Conservation (phyloP, 805 yeast genomes). For the Saccharomyces paradoxus region DNA sequence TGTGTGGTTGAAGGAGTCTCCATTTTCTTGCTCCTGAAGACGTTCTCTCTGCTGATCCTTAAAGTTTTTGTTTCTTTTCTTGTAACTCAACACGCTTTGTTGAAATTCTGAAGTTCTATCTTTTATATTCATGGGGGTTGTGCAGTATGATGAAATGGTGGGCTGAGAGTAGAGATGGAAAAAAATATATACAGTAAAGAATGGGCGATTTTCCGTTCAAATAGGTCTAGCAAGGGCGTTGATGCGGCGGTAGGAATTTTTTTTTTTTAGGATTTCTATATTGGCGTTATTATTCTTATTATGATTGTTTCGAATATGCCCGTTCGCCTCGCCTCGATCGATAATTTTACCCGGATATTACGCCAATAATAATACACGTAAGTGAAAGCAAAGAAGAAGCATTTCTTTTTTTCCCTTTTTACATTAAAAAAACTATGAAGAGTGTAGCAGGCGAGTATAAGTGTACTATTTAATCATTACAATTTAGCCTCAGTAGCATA, state of each 20-base stretch:
- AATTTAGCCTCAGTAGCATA: conserved; percentile 31
- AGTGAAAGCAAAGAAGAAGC: not conserved
- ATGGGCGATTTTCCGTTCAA: not conserved
- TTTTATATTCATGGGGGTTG: conserved; percentile 35
- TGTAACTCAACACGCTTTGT: conserved; percentile 75
- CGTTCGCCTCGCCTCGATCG: not conserved
- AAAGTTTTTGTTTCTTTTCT: conserved; percentile 30
- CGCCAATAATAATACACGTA: not conserved
- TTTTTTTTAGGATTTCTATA: not conserved
- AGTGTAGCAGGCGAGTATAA: not conserved
- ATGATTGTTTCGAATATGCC: not conserved
- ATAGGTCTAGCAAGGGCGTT: not conserved
- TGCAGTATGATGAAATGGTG: not conserved
- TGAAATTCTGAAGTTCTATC: conserved; percentile 91
- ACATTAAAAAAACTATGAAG: not conserved
- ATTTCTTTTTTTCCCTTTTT: not conserved
- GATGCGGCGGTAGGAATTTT: not conserved
- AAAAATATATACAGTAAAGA: not conserved
- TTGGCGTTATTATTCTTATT: not conserved
- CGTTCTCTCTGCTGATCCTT: not conserved
- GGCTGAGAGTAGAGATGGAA: not conserved
- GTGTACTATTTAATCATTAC: conserved; percentile 3
- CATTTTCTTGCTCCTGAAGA: conserved; percentile 23
- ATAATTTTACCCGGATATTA: conserved; percentile 1
- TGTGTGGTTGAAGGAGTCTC: conserved; percentile 17